These are phyloP conservation scores for Neurospora sp. DNA, from an alignment of 495 filamentous ascomycete genomes.

Conservation along the genomic window DNA sequence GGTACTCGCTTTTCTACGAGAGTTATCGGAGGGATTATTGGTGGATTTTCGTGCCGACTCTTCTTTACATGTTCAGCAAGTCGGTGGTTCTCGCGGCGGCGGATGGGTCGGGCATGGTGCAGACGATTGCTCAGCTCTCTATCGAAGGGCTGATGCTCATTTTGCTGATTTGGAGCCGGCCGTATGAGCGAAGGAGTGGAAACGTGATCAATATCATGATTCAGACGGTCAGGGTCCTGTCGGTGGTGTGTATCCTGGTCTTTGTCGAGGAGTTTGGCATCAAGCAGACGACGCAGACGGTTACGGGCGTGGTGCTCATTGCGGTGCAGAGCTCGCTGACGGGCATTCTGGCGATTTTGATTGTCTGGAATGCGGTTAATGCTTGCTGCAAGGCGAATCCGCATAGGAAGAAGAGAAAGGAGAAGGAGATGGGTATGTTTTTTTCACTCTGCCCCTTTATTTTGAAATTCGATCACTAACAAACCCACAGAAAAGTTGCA, in stretches of 20 bases:
- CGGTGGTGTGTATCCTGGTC: constrained; percentile 78
- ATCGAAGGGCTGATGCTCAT: constrained; percentile 63
- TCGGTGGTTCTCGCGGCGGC: constrained; percentile 79
- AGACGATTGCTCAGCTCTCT: constrained; percentile 68
- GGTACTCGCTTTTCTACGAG: constrained; percentile 97
- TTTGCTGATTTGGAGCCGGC: constrained; percentile 73
- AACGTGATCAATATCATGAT: constrained; percentile 93
- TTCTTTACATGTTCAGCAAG: constrained; percentile 88
- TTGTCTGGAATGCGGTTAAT: constrained; percentile 80
- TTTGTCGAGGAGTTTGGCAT: constrained; percentile 93
- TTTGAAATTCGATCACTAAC: constrained; percentile 5
- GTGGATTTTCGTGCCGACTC: constrained; percentile 90
- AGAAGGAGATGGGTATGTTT: constrained; percentile 71
- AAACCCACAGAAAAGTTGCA: constrained; percentile 58
- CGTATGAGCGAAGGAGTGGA: constrained; percentile 73
- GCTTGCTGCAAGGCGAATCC: constrained; percentile 79
- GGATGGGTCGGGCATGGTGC: constrained; percentile 75
- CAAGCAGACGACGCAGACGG: constrained; percentile 87
- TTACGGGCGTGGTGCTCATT: constrained; percentile 79
- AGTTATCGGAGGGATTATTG: constrained; percentile 86
- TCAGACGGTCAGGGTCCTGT: constrained; percentile 87
- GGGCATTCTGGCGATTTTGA: constrained; percentile 74
- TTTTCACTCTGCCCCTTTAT: neutral
- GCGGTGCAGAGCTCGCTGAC: constrained; percentile 81
- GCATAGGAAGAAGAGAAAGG: constrained; percentile 73